Evolutionary conservation across 768 basidiomycete genomes (phyloP).

Genomic region (Sarcodon aspratus): DNA sequence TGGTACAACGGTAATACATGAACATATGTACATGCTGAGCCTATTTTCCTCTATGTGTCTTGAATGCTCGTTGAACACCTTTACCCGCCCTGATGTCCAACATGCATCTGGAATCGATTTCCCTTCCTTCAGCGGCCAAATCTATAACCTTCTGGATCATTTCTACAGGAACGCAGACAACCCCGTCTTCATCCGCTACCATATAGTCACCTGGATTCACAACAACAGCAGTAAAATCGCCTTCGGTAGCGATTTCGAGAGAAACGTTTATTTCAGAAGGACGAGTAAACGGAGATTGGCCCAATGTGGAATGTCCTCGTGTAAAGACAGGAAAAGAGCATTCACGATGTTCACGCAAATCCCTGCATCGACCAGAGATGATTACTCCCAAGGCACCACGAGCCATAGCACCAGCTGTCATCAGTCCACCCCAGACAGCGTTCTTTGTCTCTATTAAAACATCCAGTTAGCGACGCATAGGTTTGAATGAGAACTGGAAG

Average conservation of each 20-base stretch:
- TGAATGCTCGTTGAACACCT: conserved; percentile 71
- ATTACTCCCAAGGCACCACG: conserved; percentile 55
- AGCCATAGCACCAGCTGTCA: conserved; percentile 76
- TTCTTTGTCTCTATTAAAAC: conserved; percentile 45
- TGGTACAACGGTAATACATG: too few relatives aligned
- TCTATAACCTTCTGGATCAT: conserved; percentile 44
- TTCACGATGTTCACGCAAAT: conserved; percentile 65
- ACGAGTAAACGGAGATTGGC: conserved; percentile 76
- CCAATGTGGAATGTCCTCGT: conserved; percentile 72
- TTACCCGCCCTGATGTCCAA: conserved; percentile 65
- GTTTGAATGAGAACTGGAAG: background rate
- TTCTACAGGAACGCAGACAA: conserved; percentile 63
- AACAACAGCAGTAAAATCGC: conserved; percentile 38
- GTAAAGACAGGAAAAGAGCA: conserved; percentile 75
- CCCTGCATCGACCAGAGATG: conserved; percentile 78
- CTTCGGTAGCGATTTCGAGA: conserved; percentile 32
- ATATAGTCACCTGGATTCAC: conserved; percentile 75
- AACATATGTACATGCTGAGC: background rate
- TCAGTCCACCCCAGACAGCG: conserved; percentile 88
- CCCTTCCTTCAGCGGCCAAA: conserved; percentile 43
- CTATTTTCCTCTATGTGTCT: conserved; percentile 50
- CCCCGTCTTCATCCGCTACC: conserved; percentile 82
- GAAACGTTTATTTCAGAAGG: conserved; percentile 67
- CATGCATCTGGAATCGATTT: conserved; percentile 63
- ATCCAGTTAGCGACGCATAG: background rate